Evolutionary conservation across 2,329 filamentous ascomycete genomes (phyloP).

Genomic region (Sclerotinia sclerotiorum): DNA sequence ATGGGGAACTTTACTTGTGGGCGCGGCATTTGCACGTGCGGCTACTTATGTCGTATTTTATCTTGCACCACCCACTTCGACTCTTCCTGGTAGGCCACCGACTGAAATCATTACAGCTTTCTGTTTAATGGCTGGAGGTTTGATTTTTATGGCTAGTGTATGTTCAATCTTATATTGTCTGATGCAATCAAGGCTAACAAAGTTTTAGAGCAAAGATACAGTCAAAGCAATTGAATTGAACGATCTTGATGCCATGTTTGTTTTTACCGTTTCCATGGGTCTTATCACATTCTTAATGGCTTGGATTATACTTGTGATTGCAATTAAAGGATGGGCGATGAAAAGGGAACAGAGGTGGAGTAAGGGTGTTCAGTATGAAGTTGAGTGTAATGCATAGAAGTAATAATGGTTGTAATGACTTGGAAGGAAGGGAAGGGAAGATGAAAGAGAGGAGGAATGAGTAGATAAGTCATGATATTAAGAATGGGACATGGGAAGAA

Average conservation of each 20-base stretch:
- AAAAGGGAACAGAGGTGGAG: slow-evolving; percentile 42
- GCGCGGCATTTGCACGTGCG: slow-evolving; percentile 73
- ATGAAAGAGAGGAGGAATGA: neutral
- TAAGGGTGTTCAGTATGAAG: neutral
- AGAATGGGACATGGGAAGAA: neutral
- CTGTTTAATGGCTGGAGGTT: slow-evolving; percentile 80
- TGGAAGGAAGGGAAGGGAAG: neutral
- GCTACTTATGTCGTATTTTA: slow-evolving; percentile 80
- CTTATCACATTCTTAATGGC: slow-evolving; percentile 81
- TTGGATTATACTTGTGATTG: slow-evolving; percentile 74
- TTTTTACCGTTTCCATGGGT: slow-evolving; percentile 86
- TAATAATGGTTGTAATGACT: neutral
- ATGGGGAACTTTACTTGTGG: slow-evolving; percentile 84
- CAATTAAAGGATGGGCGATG: slow-evolving; percentile 84
- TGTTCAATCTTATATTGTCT: slow-evolving; percentile 43
- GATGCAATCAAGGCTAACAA: slow-evolving; percentile 29
- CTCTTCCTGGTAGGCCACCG: slow-evolving; percentile 79
- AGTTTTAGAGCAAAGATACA: slow-evolving; percentile 66
- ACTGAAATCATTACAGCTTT: slow-evolving; percentile 88
- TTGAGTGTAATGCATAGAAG: neutral
- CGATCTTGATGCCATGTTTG: slow-evolving; percentile 84
- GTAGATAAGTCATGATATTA: neutral
- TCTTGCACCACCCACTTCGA: slow-evolving; percentile 75
- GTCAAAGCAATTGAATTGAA: slow-evolving; percentile 75
- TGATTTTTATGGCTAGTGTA: slow-evolving; percentile 90